Evolutionary conservation across 768 basidiomycete genomes (phyloP), one percentile per base, ranked within the genome.

Genomic region (Amanita rimosa): DNA sequence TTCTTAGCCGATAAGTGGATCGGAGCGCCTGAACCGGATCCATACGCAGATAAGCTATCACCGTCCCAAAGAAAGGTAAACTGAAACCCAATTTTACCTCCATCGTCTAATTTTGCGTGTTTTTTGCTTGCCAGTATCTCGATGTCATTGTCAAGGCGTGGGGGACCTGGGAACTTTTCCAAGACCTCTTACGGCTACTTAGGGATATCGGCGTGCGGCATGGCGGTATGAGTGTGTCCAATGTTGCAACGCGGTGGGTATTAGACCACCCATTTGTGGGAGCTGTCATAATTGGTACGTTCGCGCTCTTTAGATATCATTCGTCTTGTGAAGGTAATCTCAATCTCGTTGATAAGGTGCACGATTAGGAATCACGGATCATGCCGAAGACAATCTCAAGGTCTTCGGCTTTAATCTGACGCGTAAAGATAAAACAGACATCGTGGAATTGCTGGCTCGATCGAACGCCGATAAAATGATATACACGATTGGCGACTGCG

Each of bases 61-160:
- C 87, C 89, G 4, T 91, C 88, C 2, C 85, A 88, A 60, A 71
- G 89, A 58, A 91, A 91, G 75, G 87, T 77, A 57, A 57, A 66
- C 8, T 38, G 34, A 34, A 44, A 38, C 47, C 16, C 31, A 39
- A 45, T 16, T 51, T 37, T n/a, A 22, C 4, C 19, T 51, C 11
- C 29, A 17, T 8, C 13, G 22, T 35, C 34, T 39, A 16, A 39
- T 6, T 10, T 6, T 22, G n/a, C 17, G 22, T 13, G 16, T 37
- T 27, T 22, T 4, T 2, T 6, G 2, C 3, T n/a, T 8, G 14
- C 13, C 52, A 90, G 88, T 91, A 90, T 61, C 78, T 89, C 41
- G 87, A 91, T 56, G 79, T 87, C 70, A 90, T 91, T 53, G 57
- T 83, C 42, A 78, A 75, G 54, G 83, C 75, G 0, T 91, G 88